Evolutionary conservation across 1,284 basidiomycete species (phyloP).

Genomic region (Agaricales sp.): DNA sequence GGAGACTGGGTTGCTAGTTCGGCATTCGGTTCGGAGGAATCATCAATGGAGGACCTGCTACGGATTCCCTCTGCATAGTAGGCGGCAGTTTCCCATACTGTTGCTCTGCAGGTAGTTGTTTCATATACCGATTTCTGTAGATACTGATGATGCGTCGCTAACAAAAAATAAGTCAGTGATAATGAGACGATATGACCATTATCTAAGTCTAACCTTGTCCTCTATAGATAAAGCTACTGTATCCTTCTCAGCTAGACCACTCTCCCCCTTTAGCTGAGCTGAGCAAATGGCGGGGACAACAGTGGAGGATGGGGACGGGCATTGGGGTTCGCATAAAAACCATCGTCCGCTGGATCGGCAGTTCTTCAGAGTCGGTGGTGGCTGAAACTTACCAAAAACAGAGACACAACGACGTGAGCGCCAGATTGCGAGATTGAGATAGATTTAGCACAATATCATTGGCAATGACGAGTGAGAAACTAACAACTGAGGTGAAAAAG

Average conservation of each 20-base stretch:
- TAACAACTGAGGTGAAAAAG: too few species aligned
- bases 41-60: not conserved
- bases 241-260: constrained; percentile 42
- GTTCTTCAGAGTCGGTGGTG: too few species aligned
- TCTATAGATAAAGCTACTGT: constrained; percentile 26
- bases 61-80: not conserved
- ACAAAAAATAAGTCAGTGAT: not conserved
- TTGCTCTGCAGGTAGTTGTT: not conserved
- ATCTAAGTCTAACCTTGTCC: constrained; percentile 51
- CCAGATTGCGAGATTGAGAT: too few species aligned
- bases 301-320: too few species aligned
- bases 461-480: too few species aligned
- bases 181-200: too few species aligned
- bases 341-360: too few species aligned
- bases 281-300: constrained; percentile 25
- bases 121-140: not conserved
- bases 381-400: too few species aligned
- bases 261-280: constrained; percentile 29
- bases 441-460: too few species aligned
- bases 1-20: too few species aligned
- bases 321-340: too few species aligned
- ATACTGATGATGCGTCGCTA: not conserved
- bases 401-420: too few species aligned
- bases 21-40: not conserved
- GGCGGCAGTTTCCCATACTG: not conserved